Conservation (phyloP, 345 rosid genomes). For the Euphorbia peplus region DNA sequence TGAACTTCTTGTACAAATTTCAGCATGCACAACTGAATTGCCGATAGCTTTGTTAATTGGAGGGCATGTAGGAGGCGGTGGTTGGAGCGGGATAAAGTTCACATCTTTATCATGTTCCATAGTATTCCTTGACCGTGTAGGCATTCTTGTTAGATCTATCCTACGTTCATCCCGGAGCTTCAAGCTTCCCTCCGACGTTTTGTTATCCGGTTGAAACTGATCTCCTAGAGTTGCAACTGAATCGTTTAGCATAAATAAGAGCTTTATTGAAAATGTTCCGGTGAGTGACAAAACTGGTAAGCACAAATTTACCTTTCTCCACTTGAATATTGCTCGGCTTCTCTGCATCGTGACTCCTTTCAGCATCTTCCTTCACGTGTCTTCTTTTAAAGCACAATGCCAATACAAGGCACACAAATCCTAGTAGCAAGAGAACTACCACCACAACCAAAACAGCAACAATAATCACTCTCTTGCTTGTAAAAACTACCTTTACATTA, state of each 20-base stretch:
- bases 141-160: slow-evolving; percentile 27
- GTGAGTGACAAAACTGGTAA: background rate
- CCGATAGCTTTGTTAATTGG: slow-evolving; percentile 28
- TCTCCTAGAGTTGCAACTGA: slow-evolving; percentile 35
- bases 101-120: slow-evolving; percentile 24
- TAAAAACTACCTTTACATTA: slow-evolving; percentile 34
- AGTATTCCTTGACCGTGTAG: slow-evolving; percentile 9
- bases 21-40: slow-evolving; percentile 34
- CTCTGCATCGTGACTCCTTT: slow-evolving; percentile 7
- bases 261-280: background rate
- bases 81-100: slow-evolving; percentile 31
- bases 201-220: slow-evolving; percentile 38
- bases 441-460: slow-evolving; percentile 44
- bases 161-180: slow-evolving; percentile 37
- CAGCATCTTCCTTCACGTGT: slow-evolving; percentile 17
- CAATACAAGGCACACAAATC: slow-evolving; percentile 43
- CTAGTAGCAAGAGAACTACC: slow-evolving; percentile 38
- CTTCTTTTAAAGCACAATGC: slow-evolving; percentile 47
- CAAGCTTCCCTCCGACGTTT: slow-evolving; percentile 29
- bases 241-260: slow-evolving; percentile 20
- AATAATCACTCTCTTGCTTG: slow-evolving; percentile 3
- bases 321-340: slow-evolving; percentile 24
- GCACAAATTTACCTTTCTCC: slow-evolving; percentile 49
- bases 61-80: slow-evolving; percentile 37
- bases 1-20: background rate